Base-by-base conservation (phyloP, 805 yeast species). In the Candida michaelii region DNA sequence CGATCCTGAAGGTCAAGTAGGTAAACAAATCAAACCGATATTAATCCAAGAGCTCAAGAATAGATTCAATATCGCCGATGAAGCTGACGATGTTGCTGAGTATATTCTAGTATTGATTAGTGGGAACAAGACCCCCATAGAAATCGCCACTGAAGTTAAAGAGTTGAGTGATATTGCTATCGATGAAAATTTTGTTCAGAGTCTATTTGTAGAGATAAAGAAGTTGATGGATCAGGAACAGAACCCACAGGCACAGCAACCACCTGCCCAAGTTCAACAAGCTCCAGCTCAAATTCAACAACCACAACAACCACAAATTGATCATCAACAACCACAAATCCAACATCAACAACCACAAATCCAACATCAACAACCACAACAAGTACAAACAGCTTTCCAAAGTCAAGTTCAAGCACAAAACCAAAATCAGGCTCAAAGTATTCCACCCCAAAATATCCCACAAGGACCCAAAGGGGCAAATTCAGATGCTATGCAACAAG, bases 41-140 rank as follows among this genome's bases (percentile, higher is more conserved):
- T 56, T 69, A 37, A 55, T 61, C 15, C 60, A 60, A 27, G 74
- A 70, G 50, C 54, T 70, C 39, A 56, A 57, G 27, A 62, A 56
- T 42, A 58, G 65, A 33, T 69, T 50, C 34, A 60, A 56, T 46
- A 58, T 62, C 21, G 57, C 58, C 5, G 74, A 68, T 35, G 75
- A 70, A 45, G 73, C 75, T 15, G 62, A 53, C 34, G 83, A 82
- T 51, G 81, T 83, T 31, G 86, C 93, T 11, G 93, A 85, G 60
- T 85, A 77, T 55, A 79, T 85, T 43, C 74, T 81, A n/a, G 74
- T 84, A 33, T 67, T 85, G 59, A 82, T 85, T 47, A 81, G 83
- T 11, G 83, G 83, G 50, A 81, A 83, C 52, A 80, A 83, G 54
- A 65, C 79, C 5, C 76, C 83, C 10, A 72, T 69, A 13, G 85